Percentiles rank a stretch among this genome's conserved stretches.
phyloP scores from a whole-genome alignment of 2,329 filamentous ascomycete genomes.

The Diaporthe vaccinii region DNA sequence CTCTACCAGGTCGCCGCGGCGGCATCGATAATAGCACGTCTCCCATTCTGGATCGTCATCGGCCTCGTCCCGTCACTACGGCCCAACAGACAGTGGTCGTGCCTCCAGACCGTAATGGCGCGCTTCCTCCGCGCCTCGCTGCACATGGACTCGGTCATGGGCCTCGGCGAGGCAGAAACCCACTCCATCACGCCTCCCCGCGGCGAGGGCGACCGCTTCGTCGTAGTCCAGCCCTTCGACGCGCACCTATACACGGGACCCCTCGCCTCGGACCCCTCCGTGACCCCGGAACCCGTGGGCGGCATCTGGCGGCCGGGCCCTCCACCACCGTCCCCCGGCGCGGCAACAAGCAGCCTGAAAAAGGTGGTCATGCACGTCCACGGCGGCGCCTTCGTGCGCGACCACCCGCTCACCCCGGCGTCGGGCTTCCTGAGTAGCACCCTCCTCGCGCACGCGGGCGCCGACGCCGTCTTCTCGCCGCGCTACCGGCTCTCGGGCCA shows the following conservation, averaged over 20 bases:
- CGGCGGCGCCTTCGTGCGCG: constrained; percentile 62
- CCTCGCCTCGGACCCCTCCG: constrained; percentile 6
- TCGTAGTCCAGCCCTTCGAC: constrained; percentile 60
- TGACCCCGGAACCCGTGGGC: constrained; percentile 40
- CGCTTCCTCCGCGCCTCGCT: constrained; percentile 19
- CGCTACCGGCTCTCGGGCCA: constrained; percentile 63
- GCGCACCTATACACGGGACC: constrained; percentile 44
- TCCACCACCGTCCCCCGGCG: neutral
- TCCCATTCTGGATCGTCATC: constrained; percentile 38
- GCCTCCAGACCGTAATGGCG: constrained; percentile 36
- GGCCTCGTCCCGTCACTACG: constrained; percentile 40
- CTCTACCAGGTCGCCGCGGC: constrained; percentile 32
- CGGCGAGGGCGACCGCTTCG: constrained; percentile 31
- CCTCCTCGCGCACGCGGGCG: constrained; percentile 47
- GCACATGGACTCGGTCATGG: constrained; percentile 6
- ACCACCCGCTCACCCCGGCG: constrained; percentile 55
- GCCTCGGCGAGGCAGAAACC: constrained; percentile 36
- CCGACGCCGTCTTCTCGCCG: constrained; percentile 56
- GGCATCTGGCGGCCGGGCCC: constrained; percentile 46
- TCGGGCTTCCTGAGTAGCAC: constrained; percentile 34
- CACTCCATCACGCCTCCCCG: constrained; percentile 32
- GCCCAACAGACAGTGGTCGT: constrained; percentile 39
- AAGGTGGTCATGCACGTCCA: constrained; percentile 61
- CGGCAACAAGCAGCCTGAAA: neutral
- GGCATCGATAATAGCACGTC: constrained; percentile 27